Evolutionary conservation across 257 asterid species (phyloP).

Genomic region (Cinchona pubescens): DNA sequence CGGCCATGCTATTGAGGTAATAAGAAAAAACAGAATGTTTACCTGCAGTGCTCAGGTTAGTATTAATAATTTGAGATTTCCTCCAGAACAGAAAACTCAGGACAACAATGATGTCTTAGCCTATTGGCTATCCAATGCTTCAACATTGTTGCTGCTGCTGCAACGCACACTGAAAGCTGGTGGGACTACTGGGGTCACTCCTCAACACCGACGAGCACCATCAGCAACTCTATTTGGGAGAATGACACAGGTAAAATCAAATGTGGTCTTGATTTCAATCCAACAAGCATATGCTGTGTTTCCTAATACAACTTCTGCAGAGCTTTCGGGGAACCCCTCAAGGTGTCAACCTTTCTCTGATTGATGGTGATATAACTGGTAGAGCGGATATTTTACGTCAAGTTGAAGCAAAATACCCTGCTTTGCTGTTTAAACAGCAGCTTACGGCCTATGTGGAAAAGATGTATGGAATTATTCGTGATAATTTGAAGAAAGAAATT

Average conservation of each 20-base stretch:
- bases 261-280: neutral
- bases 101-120: slow-evolving; percentile 88
- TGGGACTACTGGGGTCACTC: slow-evolving; percentile 72
- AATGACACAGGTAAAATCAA: slow-evolving; percentile 80
- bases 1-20: slow-evolving; percentile 96
- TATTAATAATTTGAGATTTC: slow-evolving; percentile 14
- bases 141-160: slow-evolving; percentile 82
- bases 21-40: neutral
- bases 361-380: slow-evolving; percentile 57
- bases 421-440: slow-evolving; percentile 87
- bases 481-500: slow-evolving; percentile 83
- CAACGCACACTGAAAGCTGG: slow-evolving; percentile 97
- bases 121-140: slow-evolving; percentile 94
- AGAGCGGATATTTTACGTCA: slow-evolving; percentile 54
- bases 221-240: slow-evolving; percentile 94
- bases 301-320: slow-evolving; percentile 34
- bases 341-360: slow-evolving; percentile 63
- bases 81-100: slow-evolving; percentile 54
- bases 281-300: slow-evolving; percentile 10
- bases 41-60: neutral
- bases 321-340: slow-evolving; percentile 88
- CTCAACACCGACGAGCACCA: slow-evolving; percentile 80
- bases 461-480: slow-evolving; percentile 87
- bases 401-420: slow-evolving; percentile 99
- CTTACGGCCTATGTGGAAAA: slow-evolving; percentile 87